Percentiles rank a stretch among this genome's conserved stretches.
phyloP scores from a whole-genome alignment of 2,329 filamentous ascomycete species.

The Botryotinia calthae region DNA sequence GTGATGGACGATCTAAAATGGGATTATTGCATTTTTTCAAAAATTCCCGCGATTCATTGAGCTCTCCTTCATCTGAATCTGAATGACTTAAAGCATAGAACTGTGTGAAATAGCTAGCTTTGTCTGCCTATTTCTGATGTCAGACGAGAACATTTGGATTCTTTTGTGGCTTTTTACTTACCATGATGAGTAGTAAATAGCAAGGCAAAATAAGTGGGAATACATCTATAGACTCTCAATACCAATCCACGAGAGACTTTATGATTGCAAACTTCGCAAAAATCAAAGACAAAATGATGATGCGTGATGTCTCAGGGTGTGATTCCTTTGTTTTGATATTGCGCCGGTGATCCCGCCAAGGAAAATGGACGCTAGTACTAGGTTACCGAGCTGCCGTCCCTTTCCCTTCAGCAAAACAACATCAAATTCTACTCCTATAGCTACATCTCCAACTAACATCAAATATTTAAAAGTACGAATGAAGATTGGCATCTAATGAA shows the following conservation, averaged over 20 bases:
- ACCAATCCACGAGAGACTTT: background rate
- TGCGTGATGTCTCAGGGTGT: background rate
- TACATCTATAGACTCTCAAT: background rate
- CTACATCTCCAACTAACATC: background rate
- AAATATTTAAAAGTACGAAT: background rate
- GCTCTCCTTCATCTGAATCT: constrained; percentile 33
- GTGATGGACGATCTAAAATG: constrained; percentile 39
- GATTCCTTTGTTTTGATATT: background rate
- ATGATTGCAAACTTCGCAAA: background rate
- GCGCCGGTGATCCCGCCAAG: background rate
- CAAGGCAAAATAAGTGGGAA: background rate
- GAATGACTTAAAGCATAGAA: constrained; percentile 35
- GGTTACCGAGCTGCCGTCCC: background rate
- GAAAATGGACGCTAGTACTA: background rate
- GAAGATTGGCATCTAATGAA: background rate
- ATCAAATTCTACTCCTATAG: background rate
- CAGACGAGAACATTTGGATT: background rate
- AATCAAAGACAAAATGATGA: background rate
- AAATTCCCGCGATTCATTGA: constrained; percentile 26
- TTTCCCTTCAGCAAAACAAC: background rate
- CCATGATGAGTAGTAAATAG: constrained; percentile 3
- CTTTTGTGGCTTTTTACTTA: background rate
- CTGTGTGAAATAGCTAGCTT: constrained; percentile 21
- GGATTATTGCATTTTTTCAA: constrained; percentile 20
- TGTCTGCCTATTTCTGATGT: constrained; percentile 15